Evolutionary conservation across 352 stramenopile genomes (phyloP).

Genomic region (Blastocystis hominis): DNA sequence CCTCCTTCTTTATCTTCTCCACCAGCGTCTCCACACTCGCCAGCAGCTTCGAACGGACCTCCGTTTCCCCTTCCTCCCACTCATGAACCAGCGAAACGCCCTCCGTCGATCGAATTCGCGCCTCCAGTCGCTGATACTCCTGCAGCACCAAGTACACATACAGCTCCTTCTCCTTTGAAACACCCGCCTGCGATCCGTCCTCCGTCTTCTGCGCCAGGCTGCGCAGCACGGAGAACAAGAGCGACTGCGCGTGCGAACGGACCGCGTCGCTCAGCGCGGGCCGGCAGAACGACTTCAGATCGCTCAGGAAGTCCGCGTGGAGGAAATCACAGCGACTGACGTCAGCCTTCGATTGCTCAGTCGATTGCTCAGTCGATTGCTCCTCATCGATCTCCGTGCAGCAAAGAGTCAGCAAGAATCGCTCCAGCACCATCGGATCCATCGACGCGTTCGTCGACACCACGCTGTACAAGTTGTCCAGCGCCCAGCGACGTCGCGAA

Average conservation of each 20-base stretch:
- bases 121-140: neutral
- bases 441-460: neutral
- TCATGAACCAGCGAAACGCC: too few relatives aligned
- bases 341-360: neutral
- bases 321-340: too few relatives aligned
- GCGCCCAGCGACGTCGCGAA: neutral
- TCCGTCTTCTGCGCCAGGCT: neutral
- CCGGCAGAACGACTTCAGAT: neutral
- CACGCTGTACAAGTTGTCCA: constrained; percentile 4
- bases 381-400: neutral
- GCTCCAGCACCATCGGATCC: neutral
- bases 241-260: neutral
- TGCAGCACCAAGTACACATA: neutral
- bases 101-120: too few relatives aligned
- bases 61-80: neutral
- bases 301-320: neutral
- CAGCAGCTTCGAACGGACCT: neutral
- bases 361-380: neutral
- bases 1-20: neutral
- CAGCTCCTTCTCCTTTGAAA: neutral
- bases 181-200: neutral
- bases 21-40: neutral
- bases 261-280: neutral
- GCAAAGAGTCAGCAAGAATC: neutral
- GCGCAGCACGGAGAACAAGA: neutral